Conservation (phyloP, 768 basidiomycete species). For the Kondoa subrosea region DNA sequence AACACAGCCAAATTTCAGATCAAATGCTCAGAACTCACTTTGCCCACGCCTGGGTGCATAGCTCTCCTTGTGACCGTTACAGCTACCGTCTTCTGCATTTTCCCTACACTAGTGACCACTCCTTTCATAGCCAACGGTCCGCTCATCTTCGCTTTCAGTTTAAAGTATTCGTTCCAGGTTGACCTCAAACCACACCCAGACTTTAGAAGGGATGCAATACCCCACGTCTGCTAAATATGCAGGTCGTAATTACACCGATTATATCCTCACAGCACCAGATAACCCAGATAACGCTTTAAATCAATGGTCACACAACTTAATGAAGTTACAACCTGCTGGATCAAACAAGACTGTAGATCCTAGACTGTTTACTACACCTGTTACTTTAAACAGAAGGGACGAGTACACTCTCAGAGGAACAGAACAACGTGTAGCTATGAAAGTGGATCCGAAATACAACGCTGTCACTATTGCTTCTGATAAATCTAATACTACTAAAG, state of each 20-base stretch:
- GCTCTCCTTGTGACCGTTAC: constrained; percentile 5
- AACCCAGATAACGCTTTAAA: not conserved
- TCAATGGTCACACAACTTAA: not conserved
- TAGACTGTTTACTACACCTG: not conserved
- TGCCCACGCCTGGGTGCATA: constrained; percentile 6
- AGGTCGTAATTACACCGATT: not conserved
- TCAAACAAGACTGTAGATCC: not conserved
- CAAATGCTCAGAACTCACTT: not conserved
- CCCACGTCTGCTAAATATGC: not conserved
- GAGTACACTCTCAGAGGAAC: not conserved
- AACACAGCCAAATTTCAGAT: not conserved
- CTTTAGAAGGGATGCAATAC: not conserved
- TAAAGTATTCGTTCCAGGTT: too few relatives aligned
- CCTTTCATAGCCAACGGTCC: constrained; percentile 3
- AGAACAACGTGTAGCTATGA: too few relatives aligned
- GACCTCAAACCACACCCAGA: not conserved
- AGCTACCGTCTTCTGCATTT: constrained; percentile 4
- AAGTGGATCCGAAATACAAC: not conserved
- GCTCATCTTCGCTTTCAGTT: not conserved
- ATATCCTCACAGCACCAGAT: not conserved
- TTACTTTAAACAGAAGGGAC: not conserved
- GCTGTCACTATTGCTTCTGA: not conserved
- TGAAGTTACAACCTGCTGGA: not conserved
- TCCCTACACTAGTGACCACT: not conserved
- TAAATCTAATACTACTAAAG: not conserved